Conservation (phyloP, 164 flowering plant species). For the Chloranthus sessilifolius region DNA sequence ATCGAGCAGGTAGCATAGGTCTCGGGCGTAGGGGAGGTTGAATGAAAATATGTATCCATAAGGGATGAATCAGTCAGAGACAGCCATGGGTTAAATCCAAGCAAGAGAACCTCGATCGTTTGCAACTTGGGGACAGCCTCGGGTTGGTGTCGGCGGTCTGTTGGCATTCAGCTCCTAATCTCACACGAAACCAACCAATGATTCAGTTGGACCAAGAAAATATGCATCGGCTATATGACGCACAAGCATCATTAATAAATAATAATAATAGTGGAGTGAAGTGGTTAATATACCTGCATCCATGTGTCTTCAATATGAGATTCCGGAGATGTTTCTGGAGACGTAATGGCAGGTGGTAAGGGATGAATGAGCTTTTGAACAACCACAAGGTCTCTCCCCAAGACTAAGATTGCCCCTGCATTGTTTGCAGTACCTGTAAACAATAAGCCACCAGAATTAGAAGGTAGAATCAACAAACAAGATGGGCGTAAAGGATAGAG, state of each 20-base stretch:
- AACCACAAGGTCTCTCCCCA: conserved; percentile 98
- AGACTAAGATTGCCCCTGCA: conserved; percentile 97
- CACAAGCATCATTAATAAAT: background rate
- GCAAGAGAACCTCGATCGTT: conserved; percentile 95
- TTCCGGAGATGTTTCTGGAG: conserved; percentile 91
- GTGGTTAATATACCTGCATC: conserved; percentile 99
- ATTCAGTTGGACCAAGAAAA: no score
- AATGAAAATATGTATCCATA: background rate
- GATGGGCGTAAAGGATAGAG: background rate
- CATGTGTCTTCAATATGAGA: conserved; percentile 94
- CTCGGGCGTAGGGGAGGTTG: no score
- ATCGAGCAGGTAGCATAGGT: no score
- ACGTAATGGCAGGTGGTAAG: conserved; percentile 86
- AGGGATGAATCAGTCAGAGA: no score
- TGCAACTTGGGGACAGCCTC: conserved; percentile 95
- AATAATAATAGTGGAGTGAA: background rate
- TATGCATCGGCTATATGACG: no score
- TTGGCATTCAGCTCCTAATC: conserved; percentile 96
- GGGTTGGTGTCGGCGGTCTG: conserved; percentile 97
- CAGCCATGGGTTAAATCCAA: conserved; percentile 57
- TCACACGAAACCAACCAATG: conserved; percentile 10
- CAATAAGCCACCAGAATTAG: background rate
- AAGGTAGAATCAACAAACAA: background rate
- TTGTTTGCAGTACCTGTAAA: conserved; percentile 93
- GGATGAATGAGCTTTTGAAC: conserved; percentile 99